Percentiles rank a stretch among this genome's conserved stretches.
phyloP scores from a whole-genome alignment of 768 basidiomycete species.

The Tylopilus sp. region DNA sequence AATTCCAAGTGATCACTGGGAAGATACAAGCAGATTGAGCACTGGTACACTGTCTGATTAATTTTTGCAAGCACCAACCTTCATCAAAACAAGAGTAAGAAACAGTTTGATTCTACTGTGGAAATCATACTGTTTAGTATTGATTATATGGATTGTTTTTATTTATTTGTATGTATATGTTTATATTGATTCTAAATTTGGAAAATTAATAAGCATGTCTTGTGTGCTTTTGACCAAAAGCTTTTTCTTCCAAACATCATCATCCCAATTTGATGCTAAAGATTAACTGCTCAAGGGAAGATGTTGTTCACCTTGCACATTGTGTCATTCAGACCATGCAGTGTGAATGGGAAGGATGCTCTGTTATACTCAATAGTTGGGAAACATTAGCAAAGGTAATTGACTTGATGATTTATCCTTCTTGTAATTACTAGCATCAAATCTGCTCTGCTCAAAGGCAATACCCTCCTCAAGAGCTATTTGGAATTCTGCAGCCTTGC shows the following conservation, averaged over 20 bases:
- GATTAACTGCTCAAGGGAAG: constrained; percentile 21
- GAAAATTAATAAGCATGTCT: background rate
- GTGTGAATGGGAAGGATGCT: constrained; percentile 31
- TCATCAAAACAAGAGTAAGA: too few relatives aligned
- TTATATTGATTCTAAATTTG: too few relatives aligned
- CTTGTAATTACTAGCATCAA: constrained; percentile 5
- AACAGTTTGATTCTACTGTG: too few relatives aligned
- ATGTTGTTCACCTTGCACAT: constrained; percentile 20
- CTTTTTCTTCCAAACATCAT: constrained; percentile 3
- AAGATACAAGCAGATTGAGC: too few relatives aligned
- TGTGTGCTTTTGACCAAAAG: background rate
- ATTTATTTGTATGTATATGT: too few relatives aligned
- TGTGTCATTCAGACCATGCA: constrained; percentile 22
- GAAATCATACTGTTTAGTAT: too few relatives aligned
- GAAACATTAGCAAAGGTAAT: constrained; percentile 29
- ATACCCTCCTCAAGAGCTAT: constrained; percentile 2
- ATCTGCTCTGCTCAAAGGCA: background rate
- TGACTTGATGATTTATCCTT: constrained; percentile 6
- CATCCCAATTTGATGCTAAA: constrained; percentile 12
- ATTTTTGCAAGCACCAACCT: too few relatives aligned
- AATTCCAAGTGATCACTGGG: too few relatives aligned
- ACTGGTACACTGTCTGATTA: too few relatives aligned
- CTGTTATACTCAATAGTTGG: constrained; percentile 28
- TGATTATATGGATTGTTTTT: too few relatives aligned
- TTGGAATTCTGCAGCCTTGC: constrained; percentile 13